Percentiles rank a stretch among this genome's conserved stretches.
Evolutionary conservation across 176 grass and related monocot genomes (phyloP).

Genomic region (Paspalum vaginatum): DNA sequence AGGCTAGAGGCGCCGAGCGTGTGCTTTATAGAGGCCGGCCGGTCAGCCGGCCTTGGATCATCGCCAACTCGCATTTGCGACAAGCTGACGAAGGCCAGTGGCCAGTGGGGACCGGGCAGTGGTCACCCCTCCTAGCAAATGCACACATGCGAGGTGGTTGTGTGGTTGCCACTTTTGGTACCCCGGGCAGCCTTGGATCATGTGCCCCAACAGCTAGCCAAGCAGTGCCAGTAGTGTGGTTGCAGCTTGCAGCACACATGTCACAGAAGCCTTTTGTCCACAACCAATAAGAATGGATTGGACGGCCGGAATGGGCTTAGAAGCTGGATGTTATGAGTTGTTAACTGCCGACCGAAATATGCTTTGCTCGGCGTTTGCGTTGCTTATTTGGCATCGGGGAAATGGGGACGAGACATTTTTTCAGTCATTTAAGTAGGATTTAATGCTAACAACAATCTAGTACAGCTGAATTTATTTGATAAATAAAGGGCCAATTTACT

Average conservation of each 20-base stretch:
- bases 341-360: too few species aligned
- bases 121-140: slow-evolving; percentile 35
- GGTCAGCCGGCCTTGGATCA: not conserved
- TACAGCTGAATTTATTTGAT: not conserved
- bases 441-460: not conserved
- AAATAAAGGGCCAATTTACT: too few species aligned
- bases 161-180: slow-evolving; percentile 14
- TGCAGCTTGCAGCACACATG: not conserved
- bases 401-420: not conserved
- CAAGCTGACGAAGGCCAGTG: too few species aligned
- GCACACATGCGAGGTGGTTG: slow-evolving; percentile 49
- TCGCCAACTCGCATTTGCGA: not conserved
- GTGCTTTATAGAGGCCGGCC: slow-evolving; percentile 19
- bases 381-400: not conserved
- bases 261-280: not conserved
- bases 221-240: not conserved
- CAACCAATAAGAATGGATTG: not conserved
- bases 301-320: too few species aligned
- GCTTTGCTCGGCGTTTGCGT: too few species aligned
- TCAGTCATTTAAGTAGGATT: not conserved
- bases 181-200: slow-evolving; percentile 41
- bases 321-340: too few species aligned
- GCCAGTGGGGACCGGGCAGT: not conserved
- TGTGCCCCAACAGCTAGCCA: slow-evolving; percentile 34
- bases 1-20: not conserved